phyloP scores from a whole-genome alignment of 331 rosid species.

The Saraca asoca region DNA sequence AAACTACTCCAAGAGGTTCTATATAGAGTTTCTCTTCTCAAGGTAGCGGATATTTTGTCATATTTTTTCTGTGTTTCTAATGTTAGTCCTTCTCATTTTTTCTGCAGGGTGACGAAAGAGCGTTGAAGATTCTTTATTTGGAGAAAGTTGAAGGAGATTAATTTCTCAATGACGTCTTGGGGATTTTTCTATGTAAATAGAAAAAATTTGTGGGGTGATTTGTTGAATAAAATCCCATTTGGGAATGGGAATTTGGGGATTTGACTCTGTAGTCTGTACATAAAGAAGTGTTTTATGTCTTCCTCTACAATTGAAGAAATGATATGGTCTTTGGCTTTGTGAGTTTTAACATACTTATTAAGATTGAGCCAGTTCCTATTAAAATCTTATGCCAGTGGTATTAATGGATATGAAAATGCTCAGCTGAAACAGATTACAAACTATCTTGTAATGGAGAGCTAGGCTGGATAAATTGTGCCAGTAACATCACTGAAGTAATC shows the following conservation, averaged over 20 bases:
- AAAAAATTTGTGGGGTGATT: slow-evolving; percentile 28
- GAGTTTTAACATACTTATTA: slow-evolving; percentile 8
- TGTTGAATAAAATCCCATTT: slow-evolving; percentile 48
- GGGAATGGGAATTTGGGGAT: slow-evolving; percentile 30
- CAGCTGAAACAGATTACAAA: too few species aligned
- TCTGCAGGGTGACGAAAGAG: slow-evolving; percentile 60
- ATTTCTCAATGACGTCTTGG: slow-evolving; percentile 24
- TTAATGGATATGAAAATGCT: slow-evolving; percentile 6
- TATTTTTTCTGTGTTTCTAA: slow-evolving; percentile 17
- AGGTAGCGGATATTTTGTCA: slow-evolving; percentile 8
- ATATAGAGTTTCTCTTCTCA: slow-evolving; percentile 5
- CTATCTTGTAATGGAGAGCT: too few species aligned
- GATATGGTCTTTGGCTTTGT: slow-evolving; percentile 22
- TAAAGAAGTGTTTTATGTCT: slow-evolving; percentile 33
- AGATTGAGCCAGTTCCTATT: background rate
- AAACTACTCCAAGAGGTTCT: slow-evolving; percentile 60
- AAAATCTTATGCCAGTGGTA: slow-evolving; percentile 24
- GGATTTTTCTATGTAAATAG: slow-evolving; percentile 48
- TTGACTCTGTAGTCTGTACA: slow-evolving; percentile 24
- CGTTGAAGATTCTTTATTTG: slow-evolving; percentile 39
- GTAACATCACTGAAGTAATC: too few species aligned
- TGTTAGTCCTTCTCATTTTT: slow-evolving; percentile 6
- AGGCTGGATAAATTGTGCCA: too few species aligned
- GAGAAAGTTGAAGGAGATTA: slow-evolving; percentile 33
- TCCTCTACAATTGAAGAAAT: slow-evolving; percentile 30